A percentile compares a stretch with the other conserved stretches of the same genome.
Conservation (phyloP, 352 stramenopile genomes). For the Phytophthora hybrid region DNA sequence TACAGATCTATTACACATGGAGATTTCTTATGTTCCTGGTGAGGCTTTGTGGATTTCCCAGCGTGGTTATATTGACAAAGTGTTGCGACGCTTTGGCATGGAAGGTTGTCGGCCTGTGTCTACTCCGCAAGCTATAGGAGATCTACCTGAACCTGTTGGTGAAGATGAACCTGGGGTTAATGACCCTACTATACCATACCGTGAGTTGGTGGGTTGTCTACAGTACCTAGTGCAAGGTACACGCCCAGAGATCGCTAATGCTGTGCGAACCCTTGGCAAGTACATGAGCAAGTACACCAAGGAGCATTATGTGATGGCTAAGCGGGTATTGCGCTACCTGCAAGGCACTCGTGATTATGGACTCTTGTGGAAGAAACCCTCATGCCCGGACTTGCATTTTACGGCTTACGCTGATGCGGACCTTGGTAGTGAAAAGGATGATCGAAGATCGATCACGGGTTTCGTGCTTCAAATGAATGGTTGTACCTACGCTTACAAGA, state of each 20-base stretch:
- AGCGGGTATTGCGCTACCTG: constrained; percentile 10
- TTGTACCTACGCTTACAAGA: constrained; percentile 21
- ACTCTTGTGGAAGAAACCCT: constrained; percentile 8
- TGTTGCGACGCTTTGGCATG: constrained; percentile 16
- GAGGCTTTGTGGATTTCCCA: constrained; percentile 13
- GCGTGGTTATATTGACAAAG: constrained; percentile 15
- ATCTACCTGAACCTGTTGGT: not conserved
- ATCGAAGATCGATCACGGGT: constrained; percentile 12
- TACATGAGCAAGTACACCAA: no score
- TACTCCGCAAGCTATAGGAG: constrained; percentile 11
- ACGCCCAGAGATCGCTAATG: no score
- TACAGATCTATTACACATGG: no score
- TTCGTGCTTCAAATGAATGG: not conserved
- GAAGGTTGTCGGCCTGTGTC: constrained; percentile 5
- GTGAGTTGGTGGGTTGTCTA: constrained; percentile 5
- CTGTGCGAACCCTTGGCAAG: constrained; percentile 10
- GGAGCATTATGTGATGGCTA: constrained; percentile 6
- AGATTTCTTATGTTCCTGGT: constrained; percentile 9
- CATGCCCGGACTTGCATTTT: constrained; percentile 14
- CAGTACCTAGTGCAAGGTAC: not conserved
- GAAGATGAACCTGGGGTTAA: constrained; percentile 15
- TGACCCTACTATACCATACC: constrained; percentile 6
- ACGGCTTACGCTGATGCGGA: constrained; percentile 18
- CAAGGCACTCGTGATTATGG: constrained; percentile 8
- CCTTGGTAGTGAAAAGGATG: constrained; percentile 18